Evolutionary conservation across 2,329 filamentous ascomycete genomes (phyloP), one percentile per base, ranked within the genome.

Genomic region (Mycosphaerella arachidis): DNA sequence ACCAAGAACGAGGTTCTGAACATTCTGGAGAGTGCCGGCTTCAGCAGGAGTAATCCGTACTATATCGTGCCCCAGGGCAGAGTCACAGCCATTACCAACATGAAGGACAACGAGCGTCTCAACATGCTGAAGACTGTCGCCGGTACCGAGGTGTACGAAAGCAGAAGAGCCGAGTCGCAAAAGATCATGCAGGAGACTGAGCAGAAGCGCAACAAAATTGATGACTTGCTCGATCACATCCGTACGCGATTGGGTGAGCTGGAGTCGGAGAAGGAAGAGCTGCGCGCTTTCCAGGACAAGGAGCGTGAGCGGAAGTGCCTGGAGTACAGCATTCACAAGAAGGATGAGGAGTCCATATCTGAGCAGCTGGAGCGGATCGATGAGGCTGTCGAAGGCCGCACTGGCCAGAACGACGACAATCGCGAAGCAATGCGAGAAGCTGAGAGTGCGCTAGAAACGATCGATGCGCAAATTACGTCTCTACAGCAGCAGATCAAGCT

Each of bases 1-100:
- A 96, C 92, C 40, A 96, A 96, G 74, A 84, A 87, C 63, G 94
- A 99, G 73, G 93, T 99, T 61, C 90, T 95, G 81, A 96, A 96
- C 74, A 83, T 99, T 40, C 84, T 99, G 46, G 94, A 99, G 75
- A 95, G 92, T 7, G 94, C 94, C 13, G 94, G 94, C 20, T 97
- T 99, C 76, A 97, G 93, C 62, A 87, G 92, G 66, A 96, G 92
- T 59, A 99, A 99, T 74, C 94, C 94, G 29, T 99, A 97, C 81
- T 99, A 99, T 75, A 99, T 99, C 69, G 95, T 99, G 1, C 94
- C 95, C 0, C 94, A 99, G 75, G 94, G 94, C 56, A 91, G 94
- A 72, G 92, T 99, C 61, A 97, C 94, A 0, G 88, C 91, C 27
- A 81, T 99, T 71, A 99, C 94, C 48, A 99, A 97, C 74, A 99